Conservation (phyloP, 2,329 filamentous ascomycete genomes). For the Fusarium mundagurra region DNA sequence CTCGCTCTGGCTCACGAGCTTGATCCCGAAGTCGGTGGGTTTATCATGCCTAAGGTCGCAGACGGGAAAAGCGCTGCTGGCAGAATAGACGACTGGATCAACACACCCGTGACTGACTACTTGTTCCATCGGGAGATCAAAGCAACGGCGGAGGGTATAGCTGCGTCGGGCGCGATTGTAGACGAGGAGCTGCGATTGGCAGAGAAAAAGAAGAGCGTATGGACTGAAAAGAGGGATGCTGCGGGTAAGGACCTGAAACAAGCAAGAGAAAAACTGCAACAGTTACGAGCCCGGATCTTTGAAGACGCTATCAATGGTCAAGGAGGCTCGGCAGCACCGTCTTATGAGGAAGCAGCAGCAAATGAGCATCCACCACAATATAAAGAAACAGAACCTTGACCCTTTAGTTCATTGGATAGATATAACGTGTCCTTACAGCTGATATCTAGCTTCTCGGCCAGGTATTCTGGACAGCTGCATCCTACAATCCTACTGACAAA, state of each 20-base stretch:
- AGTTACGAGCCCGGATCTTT: not conserved
- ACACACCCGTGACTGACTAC: not conserved
- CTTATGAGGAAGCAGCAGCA: not conserved
- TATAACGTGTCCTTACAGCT: too few species aligned
- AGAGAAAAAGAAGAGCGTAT: not conserved
- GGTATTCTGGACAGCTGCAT: too few species aligned
- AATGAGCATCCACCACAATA: not conserved
- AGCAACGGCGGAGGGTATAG: not conserved
- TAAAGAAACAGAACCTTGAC: not conserved
- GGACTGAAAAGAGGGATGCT: not conserved
- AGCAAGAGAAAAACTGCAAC: not conserved
- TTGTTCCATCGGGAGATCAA: not conserved
- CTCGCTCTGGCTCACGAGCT: not conserved
- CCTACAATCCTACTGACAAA: too few species aligned
- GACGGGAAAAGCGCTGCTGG: not conserved
- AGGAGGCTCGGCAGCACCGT: not conserved
- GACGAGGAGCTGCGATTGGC: not conserved
- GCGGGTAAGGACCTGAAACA: not conserved
- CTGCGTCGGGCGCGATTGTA: not conserved
- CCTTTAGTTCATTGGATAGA: not conserved
- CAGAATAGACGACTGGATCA: not conserved
- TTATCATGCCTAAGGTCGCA: not conserved
- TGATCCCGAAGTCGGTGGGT: not conserved
- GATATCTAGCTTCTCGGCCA: too few species aligned
- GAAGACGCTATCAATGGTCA: not conserved